phyloP scores from a whole-genome alignment of 805 yeast species.

The Huiozyma sinensis region DNA sequence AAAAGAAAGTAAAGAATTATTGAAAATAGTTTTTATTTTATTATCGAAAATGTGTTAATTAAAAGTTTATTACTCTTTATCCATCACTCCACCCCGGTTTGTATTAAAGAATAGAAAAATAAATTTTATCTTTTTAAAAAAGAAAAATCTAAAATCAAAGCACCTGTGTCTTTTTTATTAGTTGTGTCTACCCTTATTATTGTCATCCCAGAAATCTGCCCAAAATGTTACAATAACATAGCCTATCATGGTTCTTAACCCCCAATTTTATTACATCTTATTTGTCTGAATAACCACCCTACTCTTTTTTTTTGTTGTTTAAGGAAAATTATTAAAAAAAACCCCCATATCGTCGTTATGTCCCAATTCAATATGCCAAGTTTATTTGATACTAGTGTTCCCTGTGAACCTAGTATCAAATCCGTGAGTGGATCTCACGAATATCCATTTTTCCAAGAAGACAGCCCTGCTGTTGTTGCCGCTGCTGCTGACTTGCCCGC shows the following conservation, averaged over 20 bases:
- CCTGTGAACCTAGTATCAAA: constrained; percentile 1
- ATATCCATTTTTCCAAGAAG: background rate
- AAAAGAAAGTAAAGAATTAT: constrained; percentile 3
- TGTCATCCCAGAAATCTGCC: background rate
- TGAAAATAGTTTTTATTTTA: constrained; percentile 1
- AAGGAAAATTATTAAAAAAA: background rate
- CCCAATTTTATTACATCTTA: too few species aligned
- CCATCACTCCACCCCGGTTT: constrained; percentile 1
- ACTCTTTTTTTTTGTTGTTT: background rate
- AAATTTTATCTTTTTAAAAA: background rate
- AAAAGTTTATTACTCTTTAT: background rate
- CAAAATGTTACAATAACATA: constrained; percentile 1
- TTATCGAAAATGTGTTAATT: constrained; percentile 1
- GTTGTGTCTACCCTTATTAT: background rate
- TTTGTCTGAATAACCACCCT: background rate
- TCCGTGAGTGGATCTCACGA: background rate
- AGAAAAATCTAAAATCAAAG: background rate
- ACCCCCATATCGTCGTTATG: constrained; percentile 5
- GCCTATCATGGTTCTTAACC: background rate
- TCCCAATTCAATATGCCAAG: constrained; percentile 10
- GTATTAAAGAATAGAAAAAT: background rate
- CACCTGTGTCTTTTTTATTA: background rate
- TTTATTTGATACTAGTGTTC: constrained; percentile 7
- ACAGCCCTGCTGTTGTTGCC: background rate
- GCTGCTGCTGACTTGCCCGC: background rate